phyloP scores from a whole-genome alignment of 768 basidiomycete species.

The Galerina sulciceps region DNA sequence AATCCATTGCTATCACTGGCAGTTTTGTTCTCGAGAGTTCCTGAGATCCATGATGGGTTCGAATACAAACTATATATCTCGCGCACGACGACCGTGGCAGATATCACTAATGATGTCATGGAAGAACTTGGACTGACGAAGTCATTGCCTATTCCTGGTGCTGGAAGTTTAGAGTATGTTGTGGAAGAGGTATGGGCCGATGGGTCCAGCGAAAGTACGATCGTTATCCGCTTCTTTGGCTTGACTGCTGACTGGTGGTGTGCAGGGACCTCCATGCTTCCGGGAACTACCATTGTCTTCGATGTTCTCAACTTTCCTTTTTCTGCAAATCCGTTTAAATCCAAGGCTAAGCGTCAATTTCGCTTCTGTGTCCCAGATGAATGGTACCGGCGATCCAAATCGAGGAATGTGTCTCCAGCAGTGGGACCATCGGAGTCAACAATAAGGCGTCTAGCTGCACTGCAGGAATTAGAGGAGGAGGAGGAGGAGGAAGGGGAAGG shows the following conservation, averaged over 20 bases:
- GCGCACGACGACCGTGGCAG: slow-evolving; percentile 54
- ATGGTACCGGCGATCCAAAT: slow-evolving; percentile 77
- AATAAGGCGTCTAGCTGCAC: slow-evolving; percentile 48
- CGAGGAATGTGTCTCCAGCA: slow-evolving; percentile 52
- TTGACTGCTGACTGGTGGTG: slow-evolving; percentile 12
- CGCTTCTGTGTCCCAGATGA: slow-evolving; percentile 77
- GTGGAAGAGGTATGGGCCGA: slow-evolving; percentile 71
- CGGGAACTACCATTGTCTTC: slow-evolving; percentile 44
- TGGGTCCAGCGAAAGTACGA: slow-evolving; percentile 58
- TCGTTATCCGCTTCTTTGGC: not conserved
- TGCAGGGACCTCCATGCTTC: slow-evolving; percentile 49
- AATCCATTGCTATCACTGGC: slow-evolving; percentile 60
- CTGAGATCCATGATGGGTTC: slow-evolving; percentile 79
- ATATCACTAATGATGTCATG: slow-evolving; percentile 53
- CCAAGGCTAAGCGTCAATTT: slow-evolving; percentile 48
- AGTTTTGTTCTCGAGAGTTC: slow-evolving; percentile 67
- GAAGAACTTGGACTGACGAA: slow-evolving; percentile 75
- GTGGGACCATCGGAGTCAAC: slow-evolving; percentile 56
- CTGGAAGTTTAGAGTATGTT: slow-evolving; percentile 71
- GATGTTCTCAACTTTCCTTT: slow-evolving; percentile 46
- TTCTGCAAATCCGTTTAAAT: slow-evolving; percentile 44
- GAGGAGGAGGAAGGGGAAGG: slow-evolving; percentile 47
- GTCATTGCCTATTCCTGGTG: slow-evolving; percentile 67
- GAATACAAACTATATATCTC: slow-evolving; percentile 69
- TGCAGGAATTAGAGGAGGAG: slow-evolving; percentile 53